Evolutionary conservation across 306 rosid species (phyloP).

Genomic region (Vigna radiata): DNA sequence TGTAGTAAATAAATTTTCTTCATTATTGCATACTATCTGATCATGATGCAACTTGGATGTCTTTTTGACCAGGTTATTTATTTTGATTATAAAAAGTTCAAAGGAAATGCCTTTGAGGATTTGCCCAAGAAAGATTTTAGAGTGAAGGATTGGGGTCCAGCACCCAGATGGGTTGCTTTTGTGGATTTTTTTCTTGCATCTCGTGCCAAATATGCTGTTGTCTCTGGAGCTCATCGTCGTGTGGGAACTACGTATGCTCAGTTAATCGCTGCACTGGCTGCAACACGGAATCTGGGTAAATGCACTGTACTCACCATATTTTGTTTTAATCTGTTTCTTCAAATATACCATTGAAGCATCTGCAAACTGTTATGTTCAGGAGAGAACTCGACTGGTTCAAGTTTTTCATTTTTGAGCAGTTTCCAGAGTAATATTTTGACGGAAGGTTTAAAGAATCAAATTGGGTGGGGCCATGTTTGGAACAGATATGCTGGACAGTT

Average conservation of each 20-base stretch:
- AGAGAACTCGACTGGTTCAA: constrained; percentile 57
- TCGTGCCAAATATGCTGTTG: constrained; percentile 75
- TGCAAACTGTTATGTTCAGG: constrained; percentile 54
- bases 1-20: constrained; percentile 7
- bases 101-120: constrained; percentile 67
- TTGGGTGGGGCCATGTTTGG: constrained; percentile 99
- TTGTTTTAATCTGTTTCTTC: constrained; percentile 16
- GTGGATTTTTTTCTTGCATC: constrained; percentile 97
- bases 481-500: constrained; percentile 90
- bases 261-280: constrained; percentile 88
- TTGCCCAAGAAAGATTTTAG: constrained; percentile 72
- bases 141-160: constrained; percentile 95
- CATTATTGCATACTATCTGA: constrained; percentile 15
- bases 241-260: constrained; percentile 99
- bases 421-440: constrained; percentile 77
- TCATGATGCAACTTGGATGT: constrained; percentile 9
- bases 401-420: constrained; percentile 79
- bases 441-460: constrained; percentile 80
- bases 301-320: background rate
- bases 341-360: constrained; percentile 26
- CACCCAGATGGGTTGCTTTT: constrained; percentile 99
- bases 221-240: constrained; percentile 94
- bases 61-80: constrained; percentile 71
- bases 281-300: constrained; percentile 75
- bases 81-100: constrained; percentile 80